These are phyloP conservation scores for Byssochlamys sp. DNA, from an alignment of 2,329 filamentous ascomycete genomes.

Conservation along the genomic window DNA sequence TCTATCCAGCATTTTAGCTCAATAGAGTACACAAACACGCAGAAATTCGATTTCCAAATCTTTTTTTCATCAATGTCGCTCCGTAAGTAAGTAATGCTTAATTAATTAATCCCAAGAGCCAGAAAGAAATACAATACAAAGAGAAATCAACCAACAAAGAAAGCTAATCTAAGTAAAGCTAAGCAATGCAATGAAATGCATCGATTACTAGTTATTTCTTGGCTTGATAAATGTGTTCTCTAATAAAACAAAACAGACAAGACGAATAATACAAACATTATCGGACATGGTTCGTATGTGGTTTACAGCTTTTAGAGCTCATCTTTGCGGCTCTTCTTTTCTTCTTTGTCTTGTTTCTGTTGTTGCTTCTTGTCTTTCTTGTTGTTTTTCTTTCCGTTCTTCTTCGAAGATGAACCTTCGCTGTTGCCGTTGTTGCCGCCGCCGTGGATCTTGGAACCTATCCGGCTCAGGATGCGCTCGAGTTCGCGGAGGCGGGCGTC, in stretches of 20 bases:
- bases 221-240: not conserved
- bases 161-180: no score
- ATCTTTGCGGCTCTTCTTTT: slow-evolving; percentile 21
- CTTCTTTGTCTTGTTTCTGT: slow-evolving; percentile 14
- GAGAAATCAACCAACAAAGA: no score
- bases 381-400: slow-evolving; percentile 14
- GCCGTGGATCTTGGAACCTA: slow-evolving; percentile 43
- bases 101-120: no score
- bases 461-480: slow-evolving; percentile 39
- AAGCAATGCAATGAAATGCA: not conserved
- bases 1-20: no score
- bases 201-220: not conserved
- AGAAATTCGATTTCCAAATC: no score
- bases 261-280: slow-evolving; percentile 5
- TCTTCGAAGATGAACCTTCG: slow-evolving; percentile 12
- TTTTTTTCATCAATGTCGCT: no score
- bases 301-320: slow-evolving; percentile 16
- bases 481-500: slow-evolving; percentile 60
- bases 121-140: no score
- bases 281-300: not conserved
- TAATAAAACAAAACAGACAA: not conserved
- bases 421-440: slow-evolving; percentile 23
- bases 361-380: slow-evolving; percentile 15
- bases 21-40: no score
- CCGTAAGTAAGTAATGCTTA: no score